Base-by-base conservation (phyloP, 2,329 filamentous ascomycete genomes). In the Verticillium alfalfae region DNA sequence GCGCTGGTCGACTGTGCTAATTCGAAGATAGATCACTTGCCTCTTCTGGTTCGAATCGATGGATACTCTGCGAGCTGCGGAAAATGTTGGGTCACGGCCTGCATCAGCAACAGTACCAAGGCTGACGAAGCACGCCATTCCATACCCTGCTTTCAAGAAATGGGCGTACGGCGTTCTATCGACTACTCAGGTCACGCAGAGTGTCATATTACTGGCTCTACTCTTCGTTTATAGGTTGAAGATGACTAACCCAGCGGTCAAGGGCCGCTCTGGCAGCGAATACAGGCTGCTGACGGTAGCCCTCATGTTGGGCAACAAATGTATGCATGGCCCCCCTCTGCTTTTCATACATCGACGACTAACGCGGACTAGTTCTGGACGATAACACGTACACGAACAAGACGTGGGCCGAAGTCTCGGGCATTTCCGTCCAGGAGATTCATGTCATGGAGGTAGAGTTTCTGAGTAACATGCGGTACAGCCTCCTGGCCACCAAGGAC, bases 401-500 rank as follows among this genome's bases (percentile, higher is more conserved):
- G 81, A 99, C 95, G 0, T 99, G 95, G 95, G 95, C 94, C 2
- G 95, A 99, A 70, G 95, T 99, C 12, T 98, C 95, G 1, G 91
- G 91, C 55, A 97, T 99, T 64, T 88, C 91, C 1, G 94, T 98
- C 13, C 88, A 90, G 64, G 95, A 99, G 75, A 97, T 99, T 59
- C 95, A 99, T 73, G 90, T 97, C 55, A 99, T 99, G 95, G 95
- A 99, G 74, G 95, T 99, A n/a, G 95, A 99, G 74, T 99, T 99
- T 70, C 81, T 99, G 65, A 97, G 94, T 80, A 98, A 98, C 75
- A 96, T 99, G 89, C 88, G 94, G 70, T 99, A 98, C 76, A 93
- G 92, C 69, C 81, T 99, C 8, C 88, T 94, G 72, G 92, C 92
- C 3, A 96, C 93, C 3, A 88, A 92, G 71, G 83, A 87, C 60